These are phyloP conservation scores for Conticribra guillardii DNA, from an alignment of 108 stramenopile genomes.

Conservation along the genomic window DNA sequence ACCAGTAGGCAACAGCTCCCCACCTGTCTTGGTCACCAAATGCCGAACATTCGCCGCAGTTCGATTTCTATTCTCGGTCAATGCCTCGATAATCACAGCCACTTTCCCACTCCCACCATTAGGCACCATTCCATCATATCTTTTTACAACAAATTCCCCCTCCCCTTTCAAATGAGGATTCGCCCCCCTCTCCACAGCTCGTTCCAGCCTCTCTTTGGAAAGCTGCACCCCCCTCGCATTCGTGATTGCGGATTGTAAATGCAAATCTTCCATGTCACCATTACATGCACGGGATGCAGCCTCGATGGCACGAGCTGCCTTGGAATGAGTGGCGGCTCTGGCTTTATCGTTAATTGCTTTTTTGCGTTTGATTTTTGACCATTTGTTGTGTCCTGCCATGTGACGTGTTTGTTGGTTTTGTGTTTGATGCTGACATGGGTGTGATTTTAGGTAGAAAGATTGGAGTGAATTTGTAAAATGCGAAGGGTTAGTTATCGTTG, in stretches of 20 bases:
- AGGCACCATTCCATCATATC: slow-evolving; percentile 77
- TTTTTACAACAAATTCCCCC: slow-evolving; percentile 48
- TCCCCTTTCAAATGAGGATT: slow-evolving; percentile 38
- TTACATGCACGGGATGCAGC: slow-evolving; percentile 55
- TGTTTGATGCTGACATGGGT: not conserved
- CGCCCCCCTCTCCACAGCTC: slow-evolving; percentile 64
- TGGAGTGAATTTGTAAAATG: not conserved
- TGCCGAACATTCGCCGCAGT: slow-evolving; percentile 69
- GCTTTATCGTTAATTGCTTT: slow-evolving; percentile 74
- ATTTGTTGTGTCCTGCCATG: slow-evolving; percentile 79
- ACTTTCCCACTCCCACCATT: slow-evolving; percentile 53
- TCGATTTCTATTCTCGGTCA: slow-evolving; percentile 80
- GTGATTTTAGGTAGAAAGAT: not conserved
- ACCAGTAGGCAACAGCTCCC: slow-evolving; percentile 65
- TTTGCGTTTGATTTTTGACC: slow-evolving; percentile 76
- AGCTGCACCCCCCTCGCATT: slow-evolving; percentile 70
- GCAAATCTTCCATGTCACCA: slow-evolving; percentile 65
- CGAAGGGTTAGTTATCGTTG: no score
- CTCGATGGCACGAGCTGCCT: slow-evolving; percentile 66
- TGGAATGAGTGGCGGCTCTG: slow-evolving; percentile 50
- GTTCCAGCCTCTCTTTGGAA: slow-evolving; percentile 69
- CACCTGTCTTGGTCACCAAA: slow-evolving; percentile 62
- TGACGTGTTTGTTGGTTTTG: slow-evolving; percentile 17
- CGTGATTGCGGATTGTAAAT: slow-evolving; percentile 64
- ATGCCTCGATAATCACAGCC: slow-evolving; percentile 63